Base-by-base conservation (phyloP, 2,329 filamentous ascomycete genomes). In the Raffaelea ambrosiae region DNA sequence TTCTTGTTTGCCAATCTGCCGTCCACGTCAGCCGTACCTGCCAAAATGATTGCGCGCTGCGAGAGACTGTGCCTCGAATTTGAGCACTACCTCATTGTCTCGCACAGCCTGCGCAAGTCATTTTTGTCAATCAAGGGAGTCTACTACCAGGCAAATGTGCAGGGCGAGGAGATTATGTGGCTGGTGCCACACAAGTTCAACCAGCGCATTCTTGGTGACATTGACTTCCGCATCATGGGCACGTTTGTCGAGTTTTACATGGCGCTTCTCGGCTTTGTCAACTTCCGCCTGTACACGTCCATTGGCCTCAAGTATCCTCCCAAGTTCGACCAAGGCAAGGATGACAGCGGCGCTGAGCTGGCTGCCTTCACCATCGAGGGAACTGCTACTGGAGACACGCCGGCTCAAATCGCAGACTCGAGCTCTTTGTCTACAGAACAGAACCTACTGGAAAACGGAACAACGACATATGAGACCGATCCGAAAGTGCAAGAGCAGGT, bases 241-340 rank as follows among this genome's bases (percentile, higher is more conserved):
- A 98, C 93, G 4, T 98, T 98, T 63, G 83, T 98, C 55, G 91
- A 98, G 66, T 98, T 98, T 66, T 98, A 98, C 73, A 95, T 94
- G 60, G 97, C 91, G 4, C 76, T 98, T 14, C 74, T 98, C 19
- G 86, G 91, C 51, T 98, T 98, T 61, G 83, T 97, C 68, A 96
- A 98, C 74, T 98, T 89, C 74, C 77, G 88, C 54, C 75, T 98
- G 42, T 98, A 96, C 71, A 95, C 89, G 1, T 83, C 87, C 1
- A 74, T 95, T 54, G 93, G 93, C 9, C 71, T 98, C 53, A 88
- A 96, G 49, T 98, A 98, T 63, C 93, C 93, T 18, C 93, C 93
- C 52, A 95, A 89, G 66, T 97, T 97, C 59, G 88, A 96, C 63
- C 73, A 80, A 57, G 75, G 74, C 62, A 91, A 87, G 68, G 93